These are phyloP conservation scores for Tetrapisispora arboricola DNA, from an alignment of 805 yeast genomes.

Conservation along the genomic window DNA sequence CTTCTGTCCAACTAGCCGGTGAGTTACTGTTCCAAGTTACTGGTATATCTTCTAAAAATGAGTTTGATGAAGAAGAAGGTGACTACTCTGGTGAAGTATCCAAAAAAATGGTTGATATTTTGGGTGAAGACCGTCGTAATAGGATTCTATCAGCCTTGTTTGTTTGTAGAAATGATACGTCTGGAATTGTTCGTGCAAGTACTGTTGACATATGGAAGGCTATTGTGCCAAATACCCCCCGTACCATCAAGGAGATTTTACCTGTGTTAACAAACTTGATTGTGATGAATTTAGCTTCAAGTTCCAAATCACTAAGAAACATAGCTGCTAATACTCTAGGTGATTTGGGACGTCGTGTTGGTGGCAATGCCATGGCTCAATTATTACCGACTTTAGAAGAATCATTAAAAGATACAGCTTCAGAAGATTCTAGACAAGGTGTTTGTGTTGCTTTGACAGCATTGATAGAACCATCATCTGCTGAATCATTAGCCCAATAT, in stretches of 20 bases:
- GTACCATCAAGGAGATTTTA: slow-evolving; percentile 82
- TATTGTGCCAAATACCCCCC: slow-evolving; percentile 89
- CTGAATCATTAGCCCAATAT: slow-evolving; percentile 50
- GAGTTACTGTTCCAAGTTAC: slow-evolving; percentile 89
- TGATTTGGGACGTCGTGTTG: slow-evolving; percentile 89
- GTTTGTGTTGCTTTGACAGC: slow-evolving; percentile 89
- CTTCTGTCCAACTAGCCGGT: slow-evolving; percentile 92
- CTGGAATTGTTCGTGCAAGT: slow-evolving; percentile 78
- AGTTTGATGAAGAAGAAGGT: slow-evolving; percentile 39
- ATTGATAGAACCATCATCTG: slow-evolving; percentile 63
- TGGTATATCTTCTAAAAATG: slow-evolving; percentile 75
- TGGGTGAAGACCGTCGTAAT: slow-evolving; percentile 85
- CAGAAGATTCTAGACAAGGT: slow-evolving; percentile 88
- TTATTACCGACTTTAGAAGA: slow-evolving; percentile 75
- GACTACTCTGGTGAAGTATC: slow-evolving; percentile 43
- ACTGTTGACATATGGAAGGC: slow-evolving; percentile 96
- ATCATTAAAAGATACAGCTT: slow-evolving; percentile 46
- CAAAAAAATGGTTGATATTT: slow-evolving; percentile 57
- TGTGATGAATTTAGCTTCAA: slow-evolving; percentile 73
- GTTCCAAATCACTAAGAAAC: slow-evolving; percentile 65
- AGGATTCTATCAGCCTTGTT: slow-evolving; percentile 76
- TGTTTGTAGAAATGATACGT: slow-evolving; percentile 86
- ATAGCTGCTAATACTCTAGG: slow-evolving; percentile 93
- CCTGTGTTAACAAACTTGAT: slow-evolving; percentile 74
- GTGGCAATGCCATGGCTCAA: slow-evolving; percentile 74